Percentiles rank a stretch among this genome's conserved stretches.
These are phyloP conservation scores for Capsicum pubescens DNA, from an alignment of 257 asterid genomes.

Conservation along the genomic window DNA sequence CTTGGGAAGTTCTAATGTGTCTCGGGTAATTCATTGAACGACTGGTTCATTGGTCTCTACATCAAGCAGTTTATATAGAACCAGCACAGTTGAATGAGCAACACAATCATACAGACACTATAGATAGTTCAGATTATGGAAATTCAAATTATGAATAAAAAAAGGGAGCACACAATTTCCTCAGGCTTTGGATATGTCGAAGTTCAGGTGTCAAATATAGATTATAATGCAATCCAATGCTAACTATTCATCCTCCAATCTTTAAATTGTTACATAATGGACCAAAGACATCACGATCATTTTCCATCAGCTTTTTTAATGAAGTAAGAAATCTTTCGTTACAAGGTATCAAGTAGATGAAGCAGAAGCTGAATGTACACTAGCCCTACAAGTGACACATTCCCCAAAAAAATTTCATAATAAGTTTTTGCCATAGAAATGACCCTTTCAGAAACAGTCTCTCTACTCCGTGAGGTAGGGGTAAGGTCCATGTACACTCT, in stretches of 20 bases:
- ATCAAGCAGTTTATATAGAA: neutral
- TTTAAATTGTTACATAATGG: too few species aligned
- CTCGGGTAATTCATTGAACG: neutral
- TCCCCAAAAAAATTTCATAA: neutral
- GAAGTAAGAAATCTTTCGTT: too few species aligned
- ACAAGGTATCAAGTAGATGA: too few species aligned
- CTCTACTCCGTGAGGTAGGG: too few species aligned
- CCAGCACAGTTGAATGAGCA: neutral
- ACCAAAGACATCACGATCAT: too few species aligned
- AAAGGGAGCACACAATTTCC: neutral
- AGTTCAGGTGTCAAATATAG: neutral
- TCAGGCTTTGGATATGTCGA: neutral
- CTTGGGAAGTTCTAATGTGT: neutral
- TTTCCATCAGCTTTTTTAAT: neutral
- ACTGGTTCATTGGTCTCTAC: neutral
- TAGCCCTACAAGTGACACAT: neutral
- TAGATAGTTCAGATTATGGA: neutral
- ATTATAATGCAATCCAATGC: neutral
- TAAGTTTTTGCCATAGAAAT: neutral
- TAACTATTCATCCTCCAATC: neutral
- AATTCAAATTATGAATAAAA: neutral
- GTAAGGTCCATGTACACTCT: too few species aligned
- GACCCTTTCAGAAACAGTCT: too few species aligned
- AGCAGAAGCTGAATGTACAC: too few species aligned
- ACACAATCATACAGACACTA: neutral